Base-by-base conservation (phyloP, 257 asterid genomes). In the Anisodus tanguticus region DNA sequence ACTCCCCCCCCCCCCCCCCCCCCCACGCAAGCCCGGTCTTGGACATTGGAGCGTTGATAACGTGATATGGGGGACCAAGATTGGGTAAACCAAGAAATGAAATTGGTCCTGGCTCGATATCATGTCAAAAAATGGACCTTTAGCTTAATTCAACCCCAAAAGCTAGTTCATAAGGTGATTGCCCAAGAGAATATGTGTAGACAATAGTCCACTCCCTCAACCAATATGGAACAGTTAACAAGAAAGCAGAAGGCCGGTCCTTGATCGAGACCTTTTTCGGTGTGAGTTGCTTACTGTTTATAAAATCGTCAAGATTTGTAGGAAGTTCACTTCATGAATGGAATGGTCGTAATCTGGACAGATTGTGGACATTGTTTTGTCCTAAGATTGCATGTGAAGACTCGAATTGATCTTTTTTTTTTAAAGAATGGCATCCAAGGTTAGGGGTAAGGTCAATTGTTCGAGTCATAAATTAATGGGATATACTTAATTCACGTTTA, bases 311-410 rank as follows among this genome's bases (percentile, higher is more conserved):
- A 66, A 66, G 47, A 66, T 31, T 66, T 7, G 19, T 66, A 66
- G 72, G 72, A 12, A 31, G 45, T 31, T 31, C 45, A 66, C 72
- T 66, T 66, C 72, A 64, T 66, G 72, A 66, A 66, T 66, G 45
- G 45, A 26, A 39, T 66, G 72, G n/a, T 66, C n/a, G 15, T 66
- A 66, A 66, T 66, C 47, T 12, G 47, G 19, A 66, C n/a, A 66
- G 47, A 11, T 16, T 31, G 45, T 66, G 72, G 72, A 66, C n/a
- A 31, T 39, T 66, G 9, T 45, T 66, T 66, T 31, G 31, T 66
- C 16, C 72, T 66, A 66, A 66, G 45, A 66, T 66, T 66, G 72
- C 45, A 66, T 39, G 45, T 31, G 19, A 66, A 66, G 47, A 66
- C 45, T 66, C n/a, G 37, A 22, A 22, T 22, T 22, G 26, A 22